These are phyloP conservation scores for Medicago ruthenica DNA, from an alignment of 306 rosid genomes.

Conservation along the genomic window DNA sequence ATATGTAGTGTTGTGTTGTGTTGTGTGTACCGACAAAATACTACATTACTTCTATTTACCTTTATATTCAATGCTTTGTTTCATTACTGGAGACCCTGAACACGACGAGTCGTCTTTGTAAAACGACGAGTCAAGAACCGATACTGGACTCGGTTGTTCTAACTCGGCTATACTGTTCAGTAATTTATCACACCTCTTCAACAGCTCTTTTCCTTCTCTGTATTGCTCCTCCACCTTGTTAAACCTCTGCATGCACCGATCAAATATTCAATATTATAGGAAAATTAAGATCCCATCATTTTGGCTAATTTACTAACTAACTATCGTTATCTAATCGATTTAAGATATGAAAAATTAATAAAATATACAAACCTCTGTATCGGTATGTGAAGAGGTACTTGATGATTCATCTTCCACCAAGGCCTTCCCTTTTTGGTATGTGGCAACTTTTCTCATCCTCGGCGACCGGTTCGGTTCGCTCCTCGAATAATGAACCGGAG, in stretches of 20 bases:
- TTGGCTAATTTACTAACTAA: too few relatives aligned
- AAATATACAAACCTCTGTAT: constrained; percentile 64
- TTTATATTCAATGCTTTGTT: constrained; percentile 80
- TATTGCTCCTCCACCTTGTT: constrained; percentile 62
- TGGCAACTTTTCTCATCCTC: constrained; percentile 50
- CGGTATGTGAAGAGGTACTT: constrained; percentile 69
- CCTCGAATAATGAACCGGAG: constrained; percentile 70
- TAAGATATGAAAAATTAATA: background rate
- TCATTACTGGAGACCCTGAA: constrained; percentile 84
- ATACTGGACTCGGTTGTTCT: constrained; percentile 89
- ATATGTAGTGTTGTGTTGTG: background rate
- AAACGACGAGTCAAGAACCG: constrained; percentile 88
- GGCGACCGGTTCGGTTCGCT: constrained; percentile 58
- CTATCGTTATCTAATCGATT: background rate
- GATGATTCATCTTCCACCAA: constrained; percentile 72
- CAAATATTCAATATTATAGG: too few relatives aligned
- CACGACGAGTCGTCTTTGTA: constrained; percentile 76
- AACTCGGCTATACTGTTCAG: constrained; percentile 86
- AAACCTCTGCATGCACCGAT: too few relatives aligned
- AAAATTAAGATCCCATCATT: too few relatives aligned
- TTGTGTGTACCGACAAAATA: background rate
- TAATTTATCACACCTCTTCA: constrained; percentile 87
- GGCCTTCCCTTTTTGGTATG: constrained; percentile 29
- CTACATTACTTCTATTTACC: constrained; percentile 44
- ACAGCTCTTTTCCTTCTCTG: constrained; percentile 67